Evolutionary conservation across 2,329 filamentous ascomycete species (phyloP).

Genomic region (Cladosporium sp.): DNA sequence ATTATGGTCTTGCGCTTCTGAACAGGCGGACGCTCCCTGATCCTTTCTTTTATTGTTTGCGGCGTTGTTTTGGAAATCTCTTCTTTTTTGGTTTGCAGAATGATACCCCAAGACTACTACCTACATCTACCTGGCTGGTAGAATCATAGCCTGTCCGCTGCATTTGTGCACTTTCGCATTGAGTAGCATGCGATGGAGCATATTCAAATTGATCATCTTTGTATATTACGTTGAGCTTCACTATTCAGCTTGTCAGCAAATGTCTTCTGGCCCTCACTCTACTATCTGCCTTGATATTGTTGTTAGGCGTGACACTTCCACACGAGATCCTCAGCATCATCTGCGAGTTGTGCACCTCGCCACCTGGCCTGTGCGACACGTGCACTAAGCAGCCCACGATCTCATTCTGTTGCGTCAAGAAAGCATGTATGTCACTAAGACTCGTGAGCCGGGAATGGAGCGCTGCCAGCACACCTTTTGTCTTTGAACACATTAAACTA

Average conservation of each 20-base stretch:
- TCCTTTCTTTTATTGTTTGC: background rate
- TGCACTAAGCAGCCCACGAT: background rate
- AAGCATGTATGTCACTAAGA: background rate
- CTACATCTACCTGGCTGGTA: background rate
- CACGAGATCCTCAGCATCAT: background rate
- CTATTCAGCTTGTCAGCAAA: background rate
- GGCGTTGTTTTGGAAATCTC: background rate
- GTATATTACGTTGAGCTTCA: background rate
- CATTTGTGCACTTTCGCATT: background rate
- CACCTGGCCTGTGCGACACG: background rate
- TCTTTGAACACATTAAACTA: background rate
- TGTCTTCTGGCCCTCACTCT: too few relatives aligned
- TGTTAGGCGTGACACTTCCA: background rate
- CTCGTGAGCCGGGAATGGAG: background rate
- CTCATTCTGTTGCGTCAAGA: background rate
- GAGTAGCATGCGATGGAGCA: background rate
- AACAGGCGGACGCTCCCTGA: background rate
- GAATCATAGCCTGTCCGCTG: background rate
- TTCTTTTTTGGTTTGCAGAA: slow-evolving; percentile 4
- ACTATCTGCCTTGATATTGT: too few relatives aligned
- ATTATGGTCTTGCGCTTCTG: slow-evolving; percentile 1
- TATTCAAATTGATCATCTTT: background rate
- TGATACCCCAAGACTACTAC: slow-evolving; percentile 9
- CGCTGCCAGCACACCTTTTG: background rate
- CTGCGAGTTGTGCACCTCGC: background rate